Conservation (phyloP, 345 rosid genomes). For the Eucalyptus grandis region DNA sequence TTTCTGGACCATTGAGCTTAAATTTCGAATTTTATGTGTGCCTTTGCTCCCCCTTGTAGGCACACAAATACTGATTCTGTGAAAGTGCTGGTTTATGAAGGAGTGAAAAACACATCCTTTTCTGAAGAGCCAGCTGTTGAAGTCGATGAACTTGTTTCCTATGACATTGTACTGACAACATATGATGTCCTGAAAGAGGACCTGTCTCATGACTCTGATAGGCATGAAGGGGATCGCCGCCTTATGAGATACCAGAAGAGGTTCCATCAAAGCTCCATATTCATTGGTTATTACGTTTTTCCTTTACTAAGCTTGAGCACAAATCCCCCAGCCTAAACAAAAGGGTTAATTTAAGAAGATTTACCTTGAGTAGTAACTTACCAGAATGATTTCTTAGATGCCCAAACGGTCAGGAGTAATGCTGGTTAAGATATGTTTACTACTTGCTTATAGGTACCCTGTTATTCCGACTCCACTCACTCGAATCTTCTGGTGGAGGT, state of each 20-base stretch:
- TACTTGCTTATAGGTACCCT: slow-evolving; percentile 57
- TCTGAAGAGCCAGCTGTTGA: slow-evolving; percentile 38
- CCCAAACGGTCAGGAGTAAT: neutral
- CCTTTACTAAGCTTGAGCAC: neutral
- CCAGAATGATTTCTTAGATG: neutral
- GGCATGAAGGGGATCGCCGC: slow-evolving; percentile 92
- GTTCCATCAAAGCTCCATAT: slow-evolving; percentile 11
- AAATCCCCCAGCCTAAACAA: neutral
- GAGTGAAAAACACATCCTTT: slow-evolving; percentile 59
- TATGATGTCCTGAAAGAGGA: slow-evolving; percentile 97
- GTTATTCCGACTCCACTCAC: slow-evolving; percentile 84
- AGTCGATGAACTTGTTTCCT: slow-evolving; percentile 50
- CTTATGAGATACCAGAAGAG: slow-evolving; percentile 88
- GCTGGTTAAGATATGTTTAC: neutral
- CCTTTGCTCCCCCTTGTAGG: slow-evolving; percentile 23
- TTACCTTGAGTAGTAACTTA: neutral
- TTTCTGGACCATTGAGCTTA: neutral
- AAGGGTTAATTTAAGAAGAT: neutral
- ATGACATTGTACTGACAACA: slow-evolving; percentile 82
- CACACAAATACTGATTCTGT: slow-evolving; percentile 83
- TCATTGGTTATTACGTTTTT: neutral
- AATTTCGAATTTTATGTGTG: neutral
- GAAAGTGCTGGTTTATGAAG: slow-evolving; percentile 67
- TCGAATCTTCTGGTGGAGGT: slow-evolving; percentile 95
- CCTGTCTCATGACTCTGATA: slow-evolving; percentile 81